Percentiles rank a stretch among this genome's conserved stretches.
These are phyloP conservation scores for Fraxinus pennsylvanica DNA, from an alignment of 257 asterid species.

Conservation along the genomic window DNA sequence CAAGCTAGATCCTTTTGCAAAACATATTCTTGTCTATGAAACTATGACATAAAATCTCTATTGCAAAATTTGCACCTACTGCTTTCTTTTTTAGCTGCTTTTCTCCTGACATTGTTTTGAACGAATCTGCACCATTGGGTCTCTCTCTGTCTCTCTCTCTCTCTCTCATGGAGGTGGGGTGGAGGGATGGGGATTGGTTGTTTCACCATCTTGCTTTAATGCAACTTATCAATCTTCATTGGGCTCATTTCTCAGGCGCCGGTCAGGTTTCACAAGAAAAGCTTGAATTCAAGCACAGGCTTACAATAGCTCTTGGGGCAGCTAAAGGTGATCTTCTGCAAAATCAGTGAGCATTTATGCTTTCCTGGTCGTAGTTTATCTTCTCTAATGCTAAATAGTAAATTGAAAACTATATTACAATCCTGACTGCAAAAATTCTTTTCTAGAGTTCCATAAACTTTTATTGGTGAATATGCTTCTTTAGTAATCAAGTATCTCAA, in stretches of 20 bases:
- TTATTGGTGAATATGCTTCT: conserved; percentile 16
- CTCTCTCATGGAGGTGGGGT: not conserved
- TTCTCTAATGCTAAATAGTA: conserved; percentile 35
- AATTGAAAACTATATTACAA: conserved; percentile 27
- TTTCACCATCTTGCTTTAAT: conserved; percentile 9
- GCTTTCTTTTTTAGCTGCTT: conserved; percentile 5
- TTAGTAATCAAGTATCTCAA: conserved; percentile 20
- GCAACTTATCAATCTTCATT: conserved; percentile 20
- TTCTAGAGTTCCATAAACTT: conserved; percentile 27
- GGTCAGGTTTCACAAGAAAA: conserved; percentile 79
- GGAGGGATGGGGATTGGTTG: not conserved
- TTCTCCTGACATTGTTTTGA: conserved; percentile 4
- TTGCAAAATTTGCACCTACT: conserved; percentile 9
- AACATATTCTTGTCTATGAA: conserved; percentile 10
- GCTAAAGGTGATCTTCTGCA: conserved; percentile 99
- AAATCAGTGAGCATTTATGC: conserved; percentile 94
- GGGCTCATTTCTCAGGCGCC: conserved; percentile 54
- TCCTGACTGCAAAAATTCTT: conserved; percentile 32
- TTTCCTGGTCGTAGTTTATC: conserved; percentile 71
- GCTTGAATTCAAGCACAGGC: conserved; percentile 97
- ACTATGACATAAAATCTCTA: conserved; percentile 5
- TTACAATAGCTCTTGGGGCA: conserved; percentile 91
- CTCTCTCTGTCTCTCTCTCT: conserved; percentile 7
- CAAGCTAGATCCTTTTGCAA: conserved; percentile 5
- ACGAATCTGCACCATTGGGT: not conserved